Conservation (phyloP, 805 yeast species). For the Schizosaccharomyces japonicus region DNA sequence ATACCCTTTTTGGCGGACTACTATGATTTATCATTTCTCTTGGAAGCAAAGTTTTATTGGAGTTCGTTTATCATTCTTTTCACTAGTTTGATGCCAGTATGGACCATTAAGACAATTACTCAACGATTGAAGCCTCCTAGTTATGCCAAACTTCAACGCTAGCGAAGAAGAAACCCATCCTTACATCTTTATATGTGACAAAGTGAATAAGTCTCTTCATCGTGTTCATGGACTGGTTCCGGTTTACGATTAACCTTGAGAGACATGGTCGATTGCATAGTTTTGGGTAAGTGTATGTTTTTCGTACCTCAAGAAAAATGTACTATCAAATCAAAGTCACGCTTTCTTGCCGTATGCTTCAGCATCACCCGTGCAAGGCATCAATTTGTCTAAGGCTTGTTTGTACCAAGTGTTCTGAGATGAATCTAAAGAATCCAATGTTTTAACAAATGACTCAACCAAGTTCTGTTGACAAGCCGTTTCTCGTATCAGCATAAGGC, state of each 20-base stretch:
- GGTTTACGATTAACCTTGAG: background rate
- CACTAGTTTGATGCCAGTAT: constrained; percentile 64
- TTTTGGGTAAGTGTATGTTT: no score
- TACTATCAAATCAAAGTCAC: background rate
- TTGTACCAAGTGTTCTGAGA: no score
- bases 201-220: background rate
- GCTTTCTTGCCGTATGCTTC: background rate
- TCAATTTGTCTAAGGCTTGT: no score
- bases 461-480: no score
- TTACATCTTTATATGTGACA: background rate
- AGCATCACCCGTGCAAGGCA: background rate
- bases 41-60: constrained; percentile 32
- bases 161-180: background rate
- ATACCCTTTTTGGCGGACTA: constrained; percentile 76
- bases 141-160: background rate
- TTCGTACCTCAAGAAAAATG: background rate
- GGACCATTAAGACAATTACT: constrained; percentile 20
- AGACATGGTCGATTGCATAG: background rate
- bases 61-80: constrained; percentile 39
- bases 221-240: background rate
- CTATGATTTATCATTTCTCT: constrained; percentile 28
- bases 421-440: no score
- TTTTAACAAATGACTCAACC: no score
- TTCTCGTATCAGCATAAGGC: no score
- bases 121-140: background rate